Percentiles rank a stretch among this genome's conserved stretches.
Evolutionary conservation across 2,329 filamentous ascomycete genomes (phyloP).

Genomic region (Epichloe gansuensis): DNA sequence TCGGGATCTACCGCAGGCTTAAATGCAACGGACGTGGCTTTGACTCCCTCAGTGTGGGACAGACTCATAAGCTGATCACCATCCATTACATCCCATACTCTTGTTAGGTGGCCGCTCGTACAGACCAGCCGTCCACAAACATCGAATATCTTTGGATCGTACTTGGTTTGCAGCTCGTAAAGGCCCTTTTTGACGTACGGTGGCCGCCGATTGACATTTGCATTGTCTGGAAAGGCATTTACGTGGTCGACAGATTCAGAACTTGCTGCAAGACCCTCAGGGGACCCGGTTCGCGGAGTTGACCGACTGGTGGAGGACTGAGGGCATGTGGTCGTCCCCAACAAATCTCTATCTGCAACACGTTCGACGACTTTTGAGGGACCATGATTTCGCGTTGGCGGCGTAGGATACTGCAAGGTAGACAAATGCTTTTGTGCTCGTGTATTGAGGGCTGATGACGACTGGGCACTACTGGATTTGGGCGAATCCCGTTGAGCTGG

Average conservation of each 20-base stretch:
- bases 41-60: constrained; percentile 73
- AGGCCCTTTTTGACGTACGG: constrained; percentile 61
- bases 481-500: constrained; percentile 18
- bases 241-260: constrained; percentile 36
- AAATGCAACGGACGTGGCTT: constrained; percentile 70
- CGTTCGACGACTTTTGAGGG: constrained; percentile 26
- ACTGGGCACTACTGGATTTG: constrained; percentile 9
- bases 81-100: constrained; percentile 75
- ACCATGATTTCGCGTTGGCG: constrained; percentile 18
- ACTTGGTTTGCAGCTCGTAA: constrained; percentile 70
- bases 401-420: constrained; percentile 18
- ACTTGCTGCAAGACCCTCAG: constrained; percentile 14
- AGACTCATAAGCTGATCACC: constrained; percentile 74
- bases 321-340: constrained; percentile 2
- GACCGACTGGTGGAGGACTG: constrained; percentile 8
- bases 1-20: constrained; percentile 68
- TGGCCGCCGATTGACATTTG: constrained; percentile 71
- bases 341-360: constrained; percentile 13
- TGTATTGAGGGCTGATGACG: constrained; percentile 14
- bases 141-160: constrained; percentile 77
- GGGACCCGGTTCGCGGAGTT: background rate
- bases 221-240: constrained; percentile 70
- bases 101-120: constrained; percentile 74
- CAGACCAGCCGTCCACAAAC: constrained; percentile 81
- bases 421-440: constrained; percentile 14